Evolutionary conservation across 202 grass and related monocot genomes (phyloP).

Genomic region (Panicum virgatum): DNA sequence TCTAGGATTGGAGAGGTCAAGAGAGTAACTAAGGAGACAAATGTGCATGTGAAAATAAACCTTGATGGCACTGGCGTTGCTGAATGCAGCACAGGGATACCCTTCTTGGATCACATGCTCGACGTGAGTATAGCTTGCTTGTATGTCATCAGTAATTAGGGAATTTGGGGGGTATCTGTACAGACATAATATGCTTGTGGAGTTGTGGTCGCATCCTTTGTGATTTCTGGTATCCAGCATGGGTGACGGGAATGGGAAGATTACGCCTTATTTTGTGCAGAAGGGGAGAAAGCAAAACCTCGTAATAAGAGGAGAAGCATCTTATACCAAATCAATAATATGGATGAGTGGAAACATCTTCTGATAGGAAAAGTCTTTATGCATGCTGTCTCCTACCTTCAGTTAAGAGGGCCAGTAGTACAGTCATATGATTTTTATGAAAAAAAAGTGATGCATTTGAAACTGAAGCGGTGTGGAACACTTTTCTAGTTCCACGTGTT

Average conservation of each 20-base stretch:
- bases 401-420: not conserved
- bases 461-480: not conserved
- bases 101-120: constrained; percentile 94
- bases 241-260: not conserved
- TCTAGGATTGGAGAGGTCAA: constrained; percentile 70
- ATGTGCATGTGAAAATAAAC: constrained; percentile 88
- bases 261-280: not conserved
- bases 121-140: constrained; percentile 57
- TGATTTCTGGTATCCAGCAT: not conserved
- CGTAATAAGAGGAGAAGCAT: no score
- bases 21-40: constrained; percentile 83
- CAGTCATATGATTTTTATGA: not conserved
- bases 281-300: not conserved
- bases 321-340: no score
- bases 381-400: constrained; percentile 1
- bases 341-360: not conserved
- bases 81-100: constrained; percentile 72
- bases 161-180: not conserved
- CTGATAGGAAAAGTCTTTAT: constrained; percentile 12
- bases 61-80: constrained; percentile 83
- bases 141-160: not conserved
- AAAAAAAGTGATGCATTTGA: constrained; percentile 14
- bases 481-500: constrained; percentile 21
- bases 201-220: no score
- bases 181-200: not conserved